Percentiles rank a stretch among this genome's conserved stretches.
These are phyloP conservation scores for Fusarium phyllophilum DNA, from an alignment of 2,329 filamentous ascomycete genomes.

Conservation along the genomic window DNA sequence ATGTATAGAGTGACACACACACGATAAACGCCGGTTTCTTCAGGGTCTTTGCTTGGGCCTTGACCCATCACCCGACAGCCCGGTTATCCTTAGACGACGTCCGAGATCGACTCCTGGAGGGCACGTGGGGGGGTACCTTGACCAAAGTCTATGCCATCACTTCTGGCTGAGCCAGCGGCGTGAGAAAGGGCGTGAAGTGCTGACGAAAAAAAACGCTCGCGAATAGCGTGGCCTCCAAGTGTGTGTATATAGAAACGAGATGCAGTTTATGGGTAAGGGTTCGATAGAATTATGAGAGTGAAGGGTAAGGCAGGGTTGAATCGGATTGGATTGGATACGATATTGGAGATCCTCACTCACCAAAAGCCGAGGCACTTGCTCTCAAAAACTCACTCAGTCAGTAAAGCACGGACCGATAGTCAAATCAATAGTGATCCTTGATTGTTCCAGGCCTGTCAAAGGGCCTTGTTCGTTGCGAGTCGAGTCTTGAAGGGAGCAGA, in stretches of 20 bases:
- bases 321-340: constrained; percentile 22
- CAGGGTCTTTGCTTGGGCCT: constrained; percentile 26
- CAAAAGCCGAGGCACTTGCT: constrained; percentile 36
- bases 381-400: background rate
- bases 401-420: constrained; percentile 21
- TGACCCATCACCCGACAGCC: constrained; percentile 37
- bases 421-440: background rate
- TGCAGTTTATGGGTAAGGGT: constrained; percentile 19
- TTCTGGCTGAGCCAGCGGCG: constrained; percentile 6
- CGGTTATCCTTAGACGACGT: constrained; percentile 17
- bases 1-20: constrained; percentile 35
- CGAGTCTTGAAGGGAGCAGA: constrained; percentile 7
- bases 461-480: background rate
- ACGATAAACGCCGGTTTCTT: constrained; percentile 31
- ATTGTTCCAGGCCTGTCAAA: background rate
- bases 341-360: constrained; percentile 28
- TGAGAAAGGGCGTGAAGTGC: constrained; percentile 17
- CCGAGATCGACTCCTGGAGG: constrained; percentile 35
- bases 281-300: constrained; percentile 21
- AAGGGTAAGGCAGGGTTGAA: constrained; percentile 13
- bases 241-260: constrained; percentile 14
- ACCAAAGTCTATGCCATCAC: constrained; percentile 18
- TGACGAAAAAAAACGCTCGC: background rate
- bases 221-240: constrained; percentile 7
- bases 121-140: constrained; percentile 40